Evolutionary conservation across 106 monocot species (phyloP).

Genomic region (Iris macrosiphon): DNA sequence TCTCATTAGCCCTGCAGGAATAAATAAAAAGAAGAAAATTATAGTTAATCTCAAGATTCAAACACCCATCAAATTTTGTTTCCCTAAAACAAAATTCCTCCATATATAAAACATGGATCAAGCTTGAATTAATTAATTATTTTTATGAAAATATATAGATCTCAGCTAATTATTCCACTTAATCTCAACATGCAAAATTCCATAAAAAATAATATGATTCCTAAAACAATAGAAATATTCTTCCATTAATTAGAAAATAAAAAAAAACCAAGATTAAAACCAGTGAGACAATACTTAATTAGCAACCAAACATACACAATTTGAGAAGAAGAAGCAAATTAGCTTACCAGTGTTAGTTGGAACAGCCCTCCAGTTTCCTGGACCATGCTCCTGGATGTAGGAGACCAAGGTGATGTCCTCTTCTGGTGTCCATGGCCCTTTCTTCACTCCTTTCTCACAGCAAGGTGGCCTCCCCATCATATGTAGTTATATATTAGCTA

Average conservation of each 20-base stretch:
- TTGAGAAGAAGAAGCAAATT: not conserved
- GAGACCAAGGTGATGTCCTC: constrained; percentile 71
- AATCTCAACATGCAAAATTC: no score
- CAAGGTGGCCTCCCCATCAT: constrained; percentile 67
- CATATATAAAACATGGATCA: no score
- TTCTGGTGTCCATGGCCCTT: constrained; percentile 81
- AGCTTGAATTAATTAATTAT: no score
- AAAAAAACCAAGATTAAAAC: not conserved
- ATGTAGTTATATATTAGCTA: not conserved
- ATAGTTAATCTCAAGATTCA: not conserved
- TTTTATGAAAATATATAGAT: no score
- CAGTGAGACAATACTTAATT: not conserved
- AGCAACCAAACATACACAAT: not conserved
- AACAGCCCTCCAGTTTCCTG: constrained; percentile 59
- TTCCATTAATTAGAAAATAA: not conserved
- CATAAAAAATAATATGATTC: no score
- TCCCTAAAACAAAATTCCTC: no score
- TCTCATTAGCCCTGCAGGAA: constrained; percentile 1
- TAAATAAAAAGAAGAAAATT: no score
- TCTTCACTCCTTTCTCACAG: constrained; percentile 68
- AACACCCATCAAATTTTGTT: no score
- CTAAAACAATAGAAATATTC: no score
- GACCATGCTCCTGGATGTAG: constrained; percentile 62
- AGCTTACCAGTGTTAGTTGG: constrained; percentile 53
- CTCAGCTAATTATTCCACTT: no score